phyloP scores from a whole-genome alignment of 2,329 filamentous ascomycete genomes.

The Aspergillus flavus region DNA sequence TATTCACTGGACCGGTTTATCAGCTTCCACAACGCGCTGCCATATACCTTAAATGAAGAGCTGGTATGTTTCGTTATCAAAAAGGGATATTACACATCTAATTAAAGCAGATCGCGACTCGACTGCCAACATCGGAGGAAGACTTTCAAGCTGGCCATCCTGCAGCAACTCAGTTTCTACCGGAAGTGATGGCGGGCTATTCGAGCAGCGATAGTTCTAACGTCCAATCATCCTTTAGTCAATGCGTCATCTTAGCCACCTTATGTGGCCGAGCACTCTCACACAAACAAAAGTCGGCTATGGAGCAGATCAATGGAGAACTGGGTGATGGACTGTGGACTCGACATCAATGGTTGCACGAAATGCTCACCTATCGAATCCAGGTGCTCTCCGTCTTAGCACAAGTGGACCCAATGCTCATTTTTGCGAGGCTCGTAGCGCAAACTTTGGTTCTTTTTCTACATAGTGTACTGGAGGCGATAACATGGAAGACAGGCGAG shows the following conservation, averaged over 20 bases:
- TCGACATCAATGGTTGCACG: slow-evolving; percentile 22
- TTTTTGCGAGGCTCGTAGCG: slow-evolving; percentile 22
- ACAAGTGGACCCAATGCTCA: slow-evolving; percentile 21
- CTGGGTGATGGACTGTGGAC: slow-evolving; percentile 20
- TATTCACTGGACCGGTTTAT: slow-evolving; percentile 42
- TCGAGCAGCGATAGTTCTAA: slow-evolving; percentile 7
- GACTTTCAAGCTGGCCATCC: slow-evolving; percentile 40
- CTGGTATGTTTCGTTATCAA: slow-evolving; percentile 21
- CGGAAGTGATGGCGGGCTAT: slow-evolving; percentile 30
- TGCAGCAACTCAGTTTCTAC: slow-evolving; percentile 30
- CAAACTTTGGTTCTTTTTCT: slow-evolving; percentile 23
- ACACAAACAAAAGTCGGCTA: slow-evolving; percentile 18
- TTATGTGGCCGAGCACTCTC: slow-evolving; percentile 22
- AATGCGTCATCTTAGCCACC: slow-evolving; percentile 38
- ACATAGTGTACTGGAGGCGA: slow-evolving; percentile 22
- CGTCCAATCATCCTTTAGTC: slow-evolving; percentile 31
- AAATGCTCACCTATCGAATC: slow-evolving; percentile 20
- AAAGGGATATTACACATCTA: neutral
- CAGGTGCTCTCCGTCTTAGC: slow-evolving; percentile 13
- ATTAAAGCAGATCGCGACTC: slow-evolving; percentile 33
- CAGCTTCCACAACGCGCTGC: slow-evolving; percentile 34
- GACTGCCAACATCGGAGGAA: slow-evolving; percentile 39
- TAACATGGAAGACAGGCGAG: slow-evolving; percentile 24
- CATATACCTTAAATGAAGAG: slow-evolving; percentile 32
- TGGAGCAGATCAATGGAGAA: slow-evolving; percentile 17